A percentile compares a stretch with the other conserved stretches of the same genome.
These are phyloP conservation scores for Ogataea minuta DNA, from an alignment of 805 yeast genomes.

Conservation along the genomic window DNA sequence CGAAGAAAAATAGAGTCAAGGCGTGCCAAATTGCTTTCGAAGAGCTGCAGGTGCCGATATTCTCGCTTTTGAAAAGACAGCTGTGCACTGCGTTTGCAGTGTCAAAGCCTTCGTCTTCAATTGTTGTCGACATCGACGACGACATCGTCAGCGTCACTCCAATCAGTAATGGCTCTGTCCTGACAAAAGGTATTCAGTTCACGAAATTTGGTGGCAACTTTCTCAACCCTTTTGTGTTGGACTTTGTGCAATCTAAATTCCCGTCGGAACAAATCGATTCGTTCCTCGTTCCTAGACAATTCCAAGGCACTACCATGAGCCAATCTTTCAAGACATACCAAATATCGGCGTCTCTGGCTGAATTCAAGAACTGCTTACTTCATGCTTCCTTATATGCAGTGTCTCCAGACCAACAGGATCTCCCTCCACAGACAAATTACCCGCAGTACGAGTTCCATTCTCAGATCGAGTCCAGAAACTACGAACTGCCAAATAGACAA, in stretches of 20 bases:
- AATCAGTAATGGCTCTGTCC: slow-evolving; percentile 68
- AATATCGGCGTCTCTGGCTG: slow-evolving; percentile 41
- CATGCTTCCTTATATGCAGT: slow-evolving; percentile 31
- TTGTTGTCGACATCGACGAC: slow-evolving; percentile 80
- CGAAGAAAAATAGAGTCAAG: slow-evolving; percentile 51
- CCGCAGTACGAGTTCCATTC: slow-evolving; percentile 32
- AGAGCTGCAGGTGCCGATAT: slow-evolving; percentile 68
- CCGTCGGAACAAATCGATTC: slow-evolving; percentile 31
- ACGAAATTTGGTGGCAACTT: slow-evolving; percentile 85
- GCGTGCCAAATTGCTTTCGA: slow-evolving; percentile 76
- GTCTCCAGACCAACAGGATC: slow-evolving; percentile 26
- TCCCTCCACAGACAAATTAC: slow-evolving; percentile 35
- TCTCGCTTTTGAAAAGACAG: slow-evolving; percentile 74
- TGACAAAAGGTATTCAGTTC: slow-evolving; percentile 61
- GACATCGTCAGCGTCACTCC: slow-evolving; percentile 72
- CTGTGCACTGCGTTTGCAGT: slow-evolving; percentile 74
- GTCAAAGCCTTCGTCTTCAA: slow-evolving; percentile 67
- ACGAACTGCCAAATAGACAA: slow-evolving; percentile 59
- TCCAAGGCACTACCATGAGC: slow-evolving; percentile 28
- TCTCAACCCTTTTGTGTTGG: slow-evolving; percentile 59
- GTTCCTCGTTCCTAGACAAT: slow-evolving; percentile 35
- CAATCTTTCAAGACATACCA: slow-evolving; percentile 42
- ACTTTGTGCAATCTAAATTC: slow-evolving; percentile 40
- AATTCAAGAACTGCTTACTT: slow-evolving; percentile 42
- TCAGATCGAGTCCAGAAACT: slow-evolving; percentile 44